Evolutionary conservation across 2,329 filamentous ascomycete species (phyloP).

Genomic region (Stenocarpella maydis): DNA sequence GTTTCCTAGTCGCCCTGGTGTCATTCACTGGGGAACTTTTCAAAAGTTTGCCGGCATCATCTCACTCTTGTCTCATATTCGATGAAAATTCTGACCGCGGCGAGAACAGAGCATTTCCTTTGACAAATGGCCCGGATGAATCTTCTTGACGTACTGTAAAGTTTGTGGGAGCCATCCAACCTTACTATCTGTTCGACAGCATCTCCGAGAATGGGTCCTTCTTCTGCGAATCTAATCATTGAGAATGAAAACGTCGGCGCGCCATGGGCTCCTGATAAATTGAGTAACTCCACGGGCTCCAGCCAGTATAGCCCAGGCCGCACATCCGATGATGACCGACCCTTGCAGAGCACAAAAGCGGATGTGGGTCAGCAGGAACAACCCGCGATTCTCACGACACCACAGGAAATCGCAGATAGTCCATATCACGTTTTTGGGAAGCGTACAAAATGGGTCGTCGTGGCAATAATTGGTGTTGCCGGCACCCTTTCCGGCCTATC

Average conservation of each 20-base stretch:
- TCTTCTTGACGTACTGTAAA: not conserved
- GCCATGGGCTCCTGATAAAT: not conserved
- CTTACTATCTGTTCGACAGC: not conserved
- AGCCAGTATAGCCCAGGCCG: not conserved
- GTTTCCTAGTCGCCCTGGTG: not conserved
- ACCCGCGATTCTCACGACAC: no score
- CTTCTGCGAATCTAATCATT: not conserved
- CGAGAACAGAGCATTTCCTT: not conserved
- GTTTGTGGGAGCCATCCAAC: not conserved
- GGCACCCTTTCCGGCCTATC: constrained; percentile 61
- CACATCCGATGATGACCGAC: not conserved
- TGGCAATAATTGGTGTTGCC: constrained; percentile 57
- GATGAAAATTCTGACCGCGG: not conserved
- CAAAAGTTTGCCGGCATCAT: not conserved
- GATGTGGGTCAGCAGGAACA: not conserved
- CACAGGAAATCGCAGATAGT: not conserved
- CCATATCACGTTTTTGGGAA: constrained; percentile 48
- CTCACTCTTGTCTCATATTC: not conserved
- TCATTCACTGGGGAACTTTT: not conserved
- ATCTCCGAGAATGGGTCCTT: not conserved
- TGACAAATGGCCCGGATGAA: not conserved
- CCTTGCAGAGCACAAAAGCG: no score
- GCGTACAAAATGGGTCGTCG: constrained; percentile 53
- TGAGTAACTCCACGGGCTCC: no score
- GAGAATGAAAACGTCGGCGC: no score